These are phyloP conservation scores for Malania oleifera DNA, from an alignment of 164 flowering plant species.

Conservation along the genomic window DNA sequence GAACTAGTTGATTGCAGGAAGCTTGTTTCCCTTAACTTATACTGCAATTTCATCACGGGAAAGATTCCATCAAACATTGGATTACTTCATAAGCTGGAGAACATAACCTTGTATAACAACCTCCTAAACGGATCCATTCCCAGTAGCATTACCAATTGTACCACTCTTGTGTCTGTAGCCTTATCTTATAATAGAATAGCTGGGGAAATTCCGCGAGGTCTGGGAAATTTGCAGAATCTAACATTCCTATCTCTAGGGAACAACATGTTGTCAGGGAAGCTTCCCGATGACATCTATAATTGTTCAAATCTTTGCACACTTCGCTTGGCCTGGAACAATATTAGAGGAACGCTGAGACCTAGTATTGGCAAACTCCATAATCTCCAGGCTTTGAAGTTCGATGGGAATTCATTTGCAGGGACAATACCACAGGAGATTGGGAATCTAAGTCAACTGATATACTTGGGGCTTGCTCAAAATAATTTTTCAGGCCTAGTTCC, in stretches of 20 bases:
- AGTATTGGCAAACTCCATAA: conserved; percentile 36
- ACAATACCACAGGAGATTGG: conserved; percentile 49
- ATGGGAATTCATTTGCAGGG: conserved; percentile 38
- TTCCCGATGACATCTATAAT: conserved; percentile 66
- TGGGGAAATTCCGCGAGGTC: conserved; percentile 55
- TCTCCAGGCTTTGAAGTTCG: conserved; percentile 19
- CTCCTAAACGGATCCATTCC: conserved; percentile 62
- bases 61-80: conserved; percentile 53
- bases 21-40: conserved; percentile 47
- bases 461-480: conserved; percentile 31
- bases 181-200: conserved; percentile 36
- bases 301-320: conserved; percentile 46
- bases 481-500: conserved; percentile 47
- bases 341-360: conserved; percentile 38
- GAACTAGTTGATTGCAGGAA: conserved; percentile 54
- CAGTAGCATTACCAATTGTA: conserved; percentile 56
- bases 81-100: conserved; percentile 40
- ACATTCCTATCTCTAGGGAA: conserved; percentile 37
- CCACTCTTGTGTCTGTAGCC: conserved; percentile 28
- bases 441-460: conserved; percentile 33
- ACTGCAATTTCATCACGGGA: conserved; percentile 48
- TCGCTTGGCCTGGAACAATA: conserved; percentile 32
- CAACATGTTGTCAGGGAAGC: conserved; percentile 46
- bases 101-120: conserved; percentile 32
- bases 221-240: conserved; percentile 45